Evolutionary conservation across 1,284 basidiomycete genomes (phyloP).

Genomic region (Cryptococcus maquisensis): DNA sequence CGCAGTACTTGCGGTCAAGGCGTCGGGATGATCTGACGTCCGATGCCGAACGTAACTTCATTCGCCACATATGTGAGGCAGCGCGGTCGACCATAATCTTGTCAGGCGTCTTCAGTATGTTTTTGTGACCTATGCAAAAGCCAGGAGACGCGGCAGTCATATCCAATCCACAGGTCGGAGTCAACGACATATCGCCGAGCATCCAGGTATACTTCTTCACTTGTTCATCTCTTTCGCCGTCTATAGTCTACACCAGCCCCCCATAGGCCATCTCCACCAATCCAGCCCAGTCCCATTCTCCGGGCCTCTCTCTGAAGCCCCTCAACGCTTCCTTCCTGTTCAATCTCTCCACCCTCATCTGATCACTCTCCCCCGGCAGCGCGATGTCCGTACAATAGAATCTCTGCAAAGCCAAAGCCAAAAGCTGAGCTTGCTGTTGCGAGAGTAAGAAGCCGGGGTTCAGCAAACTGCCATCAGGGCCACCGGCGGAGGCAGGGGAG

Average conservation of each 20-base stretch:
- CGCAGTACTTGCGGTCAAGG: too few species aligned
- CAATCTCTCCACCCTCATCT: constrained; percentile 31
- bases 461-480: constrained; percentile 22
- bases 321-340: constrained; percentile 33
- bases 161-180: too few species aligned
- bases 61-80: too few species aligned
- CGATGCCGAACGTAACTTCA: too few species aligned
- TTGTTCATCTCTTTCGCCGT: constrained; percentile 38
- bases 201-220: too few species aligned
- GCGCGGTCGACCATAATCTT: too few species aligned
- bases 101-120: too few species aligned
- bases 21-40: too few species aligned
- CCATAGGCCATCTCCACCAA: constrained; percentile 45
- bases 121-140: too few species aligned
- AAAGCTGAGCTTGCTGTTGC: constrained; percentile 74
- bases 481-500: constrained; percentile 55
- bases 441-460: constrained; percentile 58
- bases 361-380: constrained; percentile 22
- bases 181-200: too few species aligned
- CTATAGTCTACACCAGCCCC: constrained; percentile 7
- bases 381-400: constrained; percentile 58
- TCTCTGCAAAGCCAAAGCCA: constrained; percentile 71
- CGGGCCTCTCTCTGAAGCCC: constrained; percentile 44
- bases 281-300: constrained; percentile 46
- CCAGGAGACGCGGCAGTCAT: too few species aligned